Base-by-base conservation (phyloP, 2,329 filamentous ascomycete genomes). In the Mariannaea elegans region DNA sequence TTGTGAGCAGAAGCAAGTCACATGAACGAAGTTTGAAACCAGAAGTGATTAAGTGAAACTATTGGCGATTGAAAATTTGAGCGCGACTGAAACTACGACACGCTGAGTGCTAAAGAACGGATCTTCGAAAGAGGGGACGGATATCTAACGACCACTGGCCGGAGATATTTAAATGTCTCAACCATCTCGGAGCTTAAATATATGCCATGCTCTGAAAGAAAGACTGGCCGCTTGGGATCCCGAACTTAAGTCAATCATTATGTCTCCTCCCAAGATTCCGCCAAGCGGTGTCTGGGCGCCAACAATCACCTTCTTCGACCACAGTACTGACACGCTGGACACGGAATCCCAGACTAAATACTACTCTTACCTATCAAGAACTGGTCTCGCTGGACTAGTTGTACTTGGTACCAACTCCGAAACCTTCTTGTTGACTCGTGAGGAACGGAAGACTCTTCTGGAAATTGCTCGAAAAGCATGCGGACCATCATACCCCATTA, bases 401-500 rank as follows among this genome's bases (percentile, higher is more conserved):
- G 78, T 85, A 49, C 77, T 85, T 23, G 84, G 83, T 23, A 85
- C 83, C 27, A 86, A 86, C 67, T 81, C 83, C 10, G 84, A 86
- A 67, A 80, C 83, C 10, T 84, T 85, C 68, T 78, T 86, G 31
- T 64, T 86, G 24, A 87, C 84, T 2, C 84, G 84, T 19, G 82
- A 85, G 65, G 86, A 89, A 73, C 81, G 86, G 48, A 78, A 77
- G 52, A 76, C 78, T 36, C 79, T 90, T 2, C 78, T 91, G n/a
- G 72, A 77, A 34, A 77, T 83, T 3, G 88, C 87, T 75, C 87
- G 93, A 46, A 90, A 91, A 71, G 87, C 87, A 58, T 90, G 95
- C 36, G 94, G 93, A 0, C 91, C 92, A 0, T 89, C 94, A 73
- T 97, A 93, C 75, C 93, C 94, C 31, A 83, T 97, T 65, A 93